A percentile compares a stretch with the other conserved stretches of the same genome.
phyloP scores from a whole-genome alignment of 1,284 basidiomycete species.

The Violaceomyces palustris region DNA sequence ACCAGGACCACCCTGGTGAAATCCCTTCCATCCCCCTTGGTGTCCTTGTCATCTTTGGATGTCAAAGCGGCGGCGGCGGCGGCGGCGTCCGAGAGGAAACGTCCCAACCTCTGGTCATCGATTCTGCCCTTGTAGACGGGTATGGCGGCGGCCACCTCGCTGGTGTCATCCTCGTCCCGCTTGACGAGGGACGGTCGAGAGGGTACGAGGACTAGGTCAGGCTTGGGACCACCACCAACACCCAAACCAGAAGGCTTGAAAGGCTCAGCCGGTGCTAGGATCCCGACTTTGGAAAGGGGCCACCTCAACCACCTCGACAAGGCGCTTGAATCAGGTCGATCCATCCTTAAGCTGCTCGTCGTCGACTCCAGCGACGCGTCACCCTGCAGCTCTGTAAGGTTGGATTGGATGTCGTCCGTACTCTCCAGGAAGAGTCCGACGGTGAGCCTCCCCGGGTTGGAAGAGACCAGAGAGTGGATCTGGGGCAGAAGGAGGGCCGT shows the following conservation, averaged over 20 bases:
- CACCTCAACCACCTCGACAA: too few relatives aligned
- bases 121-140: conserved; percentile 22
- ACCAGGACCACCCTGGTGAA: conserved; percentile 16
- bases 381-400: background rate
- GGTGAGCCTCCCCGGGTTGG: conserved; percentile 7
- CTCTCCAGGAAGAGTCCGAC: conserved; percentile 21
- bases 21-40: background rate
- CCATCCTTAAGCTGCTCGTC: too few relatives aligned
- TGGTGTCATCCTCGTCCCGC: too few relatives aligned
- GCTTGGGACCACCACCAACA: too few relatives aligned
- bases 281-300: too few relatives aligned
- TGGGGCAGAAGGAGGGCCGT: conserved; percentile 23
- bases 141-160: conserved; percentile 4
- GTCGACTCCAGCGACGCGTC: background rate
- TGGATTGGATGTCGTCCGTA: background rate
- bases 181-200: too few relatives aligned
- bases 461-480: conserved; percentile 6
- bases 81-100: background rate
- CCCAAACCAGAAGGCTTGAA: too few relatives aligned
- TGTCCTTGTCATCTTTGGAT: background rate
- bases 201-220: too few relatives aligned
- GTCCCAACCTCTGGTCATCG: conserved; percentile 1
- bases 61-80: too few relatives aligned
- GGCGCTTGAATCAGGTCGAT: too few relatives aligned
- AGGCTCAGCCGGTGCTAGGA: too few relatives aligned